Conservation (phyloP, 179 eudicot genomes). For the Gypsophila paniculata region DNA sequence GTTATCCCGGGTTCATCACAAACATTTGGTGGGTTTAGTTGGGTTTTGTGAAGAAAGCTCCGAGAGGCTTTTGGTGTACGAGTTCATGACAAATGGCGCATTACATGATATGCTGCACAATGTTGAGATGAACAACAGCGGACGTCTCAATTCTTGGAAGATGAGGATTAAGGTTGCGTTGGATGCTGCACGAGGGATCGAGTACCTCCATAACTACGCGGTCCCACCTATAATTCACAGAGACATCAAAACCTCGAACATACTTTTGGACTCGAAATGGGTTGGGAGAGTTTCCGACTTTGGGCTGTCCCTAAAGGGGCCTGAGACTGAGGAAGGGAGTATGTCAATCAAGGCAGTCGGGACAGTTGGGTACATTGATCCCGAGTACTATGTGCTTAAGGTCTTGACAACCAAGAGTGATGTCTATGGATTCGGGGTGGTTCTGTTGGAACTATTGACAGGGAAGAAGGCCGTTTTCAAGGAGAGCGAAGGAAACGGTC, state of each 20-base stretch:
- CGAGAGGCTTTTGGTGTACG: conserved; percentile 55
- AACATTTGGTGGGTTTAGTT: conserved; percentile 51
- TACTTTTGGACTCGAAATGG: conserved; percentile 52
- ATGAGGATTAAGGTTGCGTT: conserved; percentile 53
- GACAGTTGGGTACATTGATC: conserved; percentile 57
- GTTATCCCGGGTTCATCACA: conserved; percentile 54
- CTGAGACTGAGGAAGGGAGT: conserved; percentile 38
- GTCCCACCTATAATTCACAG: conserved; percentile 65
- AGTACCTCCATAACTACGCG: conserved; percentile 62
- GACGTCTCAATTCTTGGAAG: conserved; percentile 41
- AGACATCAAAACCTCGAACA: conserved; percentile 60
- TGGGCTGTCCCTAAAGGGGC: conserved; percentile 44
- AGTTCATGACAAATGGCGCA: conserved; percentile 54
- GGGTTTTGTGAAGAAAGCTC: conserved; percentile 50
- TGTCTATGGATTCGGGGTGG: conserved; percentile 60
- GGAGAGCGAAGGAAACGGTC: conserved; percentile 32
- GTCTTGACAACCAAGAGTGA: conserved; percentile 56
- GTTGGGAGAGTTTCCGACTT: conserved; percentile 55
- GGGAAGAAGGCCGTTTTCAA: conserved; percentile 55
- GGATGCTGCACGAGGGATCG: conserved; percentile 63
- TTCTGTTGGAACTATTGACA: conserved; percentile 49
- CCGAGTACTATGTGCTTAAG: conserved; percentile 46
- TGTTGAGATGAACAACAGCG: conserved; percentile 19
- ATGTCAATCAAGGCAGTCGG: conserved; percentile 42
- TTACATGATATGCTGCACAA: conserved; percentile 47